A percentile compares a stretch with the other conserved stretches of the same genome.
Evolutionary conservation across 2,329 filamentous ascomycete species (phyloP).

Genomic region (Colletotrichum somersetense): DNA sequence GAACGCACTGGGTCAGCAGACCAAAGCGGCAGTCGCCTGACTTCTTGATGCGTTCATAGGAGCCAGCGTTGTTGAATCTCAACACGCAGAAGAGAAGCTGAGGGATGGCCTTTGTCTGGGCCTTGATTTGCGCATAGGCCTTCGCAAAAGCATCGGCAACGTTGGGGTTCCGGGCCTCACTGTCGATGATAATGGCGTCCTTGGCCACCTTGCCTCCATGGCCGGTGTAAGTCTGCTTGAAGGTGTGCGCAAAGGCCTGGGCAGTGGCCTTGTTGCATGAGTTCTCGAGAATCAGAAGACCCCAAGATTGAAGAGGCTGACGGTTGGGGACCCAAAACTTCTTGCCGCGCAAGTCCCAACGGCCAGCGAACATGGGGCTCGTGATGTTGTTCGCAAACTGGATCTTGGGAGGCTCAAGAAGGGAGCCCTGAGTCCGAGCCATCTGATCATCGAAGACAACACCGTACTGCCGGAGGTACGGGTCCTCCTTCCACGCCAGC

Average conservation of each 20-base stretch:
- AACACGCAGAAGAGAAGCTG: conserved; percentile 87
- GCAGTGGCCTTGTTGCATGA: conserved; percentile 67
- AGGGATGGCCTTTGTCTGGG: conserved; percentile 67
- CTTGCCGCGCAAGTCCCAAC: conserved; percentile 89
- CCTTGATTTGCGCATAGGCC: conserved; percentile 68
- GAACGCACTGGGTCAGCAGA: conserved; percentile 87
- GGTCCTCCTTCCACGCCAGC: conserved; percentile 77
- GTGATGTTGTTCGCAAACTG: conserved; percentile 70
- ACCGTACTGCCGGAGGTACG: conserved; percentile 78
- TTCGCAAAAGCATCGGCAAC: conserved; percentile 66
- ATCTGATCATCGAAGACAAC: conserved; percentile 76
- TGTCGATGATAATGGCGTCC: conserved; percentile 51
- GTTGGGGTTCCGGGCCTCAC: conserved; percentile 50
- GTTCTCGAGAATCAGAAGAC: conserved; percentile 74
- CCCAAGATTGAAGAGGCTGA: conserved; percentile 78
- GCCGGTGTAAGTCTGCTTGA: conserved; percentile 59
- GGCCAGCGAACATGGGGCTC: conserved; percentile 76
- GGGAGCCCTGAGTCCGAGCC: conserved; percentile 75
- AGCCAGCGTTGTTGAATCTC: conserved; percentile 74
- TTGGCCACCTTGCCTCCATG: conserved; percentile 60
- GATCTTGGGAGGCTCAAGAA: conserved; percentile 79
- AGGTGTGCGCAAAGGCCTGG: conserved; percentile 65
- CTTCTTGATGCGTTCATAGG: conserved; percentile 91
- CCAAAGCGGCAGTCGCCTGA: conserved; percentile 87
- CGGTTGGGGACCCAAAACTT: conserved; percentile 77